Percentiles rank a stretch among this genome's conserved stretches.
Conservation (phyloP, 306 rosid species). For the Amphicarpaea edgeworthii region DNA sequence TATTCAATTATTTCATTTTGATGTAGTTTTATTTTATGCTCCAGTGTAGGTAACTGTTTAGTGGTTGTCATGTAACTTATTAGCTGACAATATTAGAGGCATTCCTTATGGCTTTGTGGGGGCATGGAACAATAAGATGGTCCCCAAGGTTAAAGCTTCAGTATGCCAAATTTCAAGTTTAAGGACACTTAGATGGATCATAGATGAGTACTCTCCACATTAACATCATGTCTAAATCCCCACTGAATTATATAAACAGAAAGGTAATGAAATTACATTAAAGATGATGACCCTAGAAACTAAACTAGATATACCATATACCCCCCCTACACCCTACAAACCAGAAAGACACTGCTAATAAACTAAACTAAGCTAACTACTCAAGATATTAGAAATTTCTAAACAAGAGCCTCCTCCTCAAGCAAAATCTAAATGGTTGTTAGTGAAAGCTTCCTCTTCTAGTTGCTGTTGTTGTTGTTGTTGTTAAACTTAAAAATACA, state of each 20-base stretch:
- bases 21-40: not conserved
- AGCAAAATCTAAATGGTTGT: slow-evolving; percentile 49
- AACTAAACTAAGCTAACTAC: too few species aligned
- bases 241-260: slow-evolving; percentile 63
- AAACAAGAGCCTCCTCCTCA: slow-evolving; percentile 41
- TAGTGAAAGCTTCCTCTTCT: slow-evolving; percentile 49
- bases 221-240: slow-evolving; percentile 46
- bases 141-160: not conserved
- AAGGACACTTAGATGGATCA: slow-evolving; percentile 7
- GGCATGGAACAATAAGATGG: not conserved
- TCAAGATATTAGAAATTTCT: slow-evolving; percentile 36
- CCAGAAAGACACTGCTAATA: slow-evolving; percentile 42
- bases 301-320: slow-evolving; percentile 49
- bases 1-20: not conserved
- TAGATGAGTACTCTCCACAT: slow-evolving; percentile 35
- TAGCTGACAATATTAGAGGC: not conserved
- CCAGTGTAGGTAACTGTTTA: not conserved
- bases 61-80: not conserved
- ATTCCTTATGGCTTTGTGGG: not conserved
- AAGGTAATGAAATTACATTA: slow-evolving; percentile 39
- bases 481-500: slow-evolving; percentile 52
- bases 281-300: slow-evolving; percentile 43
- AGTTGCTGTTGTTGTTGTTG: too few species aligned
- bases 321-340: slow-evolving; percentile 47
- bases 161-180: slow-evolving; percentile 12